These are phyloP conservation scores for Lasiodiplodia sp. DNA, from an alignment of 2,329 filamentous ascomycete species.

Conservation along the genomic window DNA sequence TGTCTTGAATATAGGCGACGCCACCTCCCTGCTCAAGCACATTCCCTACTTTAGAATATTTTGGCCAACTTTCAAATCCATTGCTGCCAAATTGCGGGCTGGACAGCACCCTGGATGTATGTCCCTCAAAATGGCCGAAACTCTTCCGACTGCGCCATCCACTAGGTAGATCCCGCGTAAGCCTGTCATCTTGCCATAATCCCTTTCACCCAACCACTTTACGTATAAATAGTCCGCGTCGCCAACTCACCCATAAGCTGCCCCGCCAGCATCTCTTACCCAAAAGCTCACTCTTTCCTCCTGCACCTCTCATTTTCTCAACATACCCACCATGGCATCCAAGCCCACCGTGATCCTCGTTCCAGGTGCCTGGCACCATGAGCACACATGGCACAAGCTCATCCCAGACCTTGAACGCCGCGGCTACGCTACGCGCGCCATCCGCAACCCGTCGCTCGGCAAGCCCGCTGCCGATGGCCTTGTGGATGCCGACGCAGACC, in stretches of 20 bases:
- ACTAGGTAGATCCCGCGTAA: neutral
- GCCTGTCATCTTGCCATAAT: neutral
- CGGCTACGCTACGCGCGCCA: constrained; percentile 33
- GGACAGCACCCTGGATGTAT: neutral
- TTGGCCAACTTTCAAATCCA: neutral
- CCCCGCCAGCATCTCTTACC: neutral
- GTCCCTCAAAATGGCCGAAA: neutral
- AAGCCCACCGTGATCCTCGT: constrained; percentile 34
- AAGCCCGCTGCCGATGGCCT: constrained; percentile 27
- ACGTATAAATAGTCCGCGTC: neutral
- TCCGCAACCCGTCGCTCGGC: constrained; percentile 38
- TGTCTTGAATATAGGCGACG: neutral
- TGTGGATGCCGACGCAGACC: constrained; percentile 35
- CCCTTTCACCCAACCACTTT: neutral
- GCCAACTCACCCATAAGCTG: neutral
- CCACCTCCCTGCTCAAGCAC: neutral
- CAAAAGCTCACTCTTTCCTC: neutral
- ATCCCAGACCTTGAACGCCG: constrained; percentile 30
- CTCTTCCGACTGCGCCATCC: neutral
- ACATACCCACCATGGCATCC: neutral
- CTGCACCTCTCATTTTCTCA: neutral
- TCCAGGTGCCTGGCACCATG: constrained; percentile 38
- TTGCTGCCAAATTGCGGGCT: neutral
- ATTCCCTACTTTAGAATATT: neutral
- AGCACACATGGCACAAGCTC: constrained; percentile 36